These are phyloP conservation scores for Phlegmacium glaucopus DNA, from an alignment of 768 basidiomycete genomes.

Conservation along the genomic window DNA sequence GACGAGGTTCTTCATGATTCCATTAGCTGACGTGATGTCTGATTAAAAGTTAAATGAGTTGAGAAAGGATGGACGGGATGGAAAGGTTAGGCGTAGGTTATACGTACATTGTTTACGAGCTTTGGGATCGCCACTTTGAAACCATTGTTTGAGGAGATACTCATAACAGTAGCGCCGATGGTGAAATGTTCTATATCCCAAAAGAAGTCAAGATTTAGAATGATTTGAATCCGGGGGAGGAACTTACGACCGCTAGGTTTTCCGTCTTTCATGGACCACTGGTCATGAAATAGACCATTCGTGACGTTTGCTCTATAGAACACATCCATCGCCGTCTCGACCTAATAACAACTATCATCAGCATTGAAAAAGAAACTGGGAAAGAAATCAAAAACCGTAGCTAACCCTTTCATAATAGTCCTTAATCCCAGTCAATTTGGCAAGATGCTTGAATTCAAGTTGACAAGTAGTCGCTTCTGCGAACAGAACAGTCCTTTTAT, in stretches of 20 bases:
- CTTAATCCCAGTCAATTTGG: conserved; percentile 58
- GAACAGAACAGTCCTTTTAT: conserved; percentile 22
- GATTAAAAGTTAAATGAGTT: no score
- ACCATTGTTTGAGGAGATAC: conserved; percentile 64
- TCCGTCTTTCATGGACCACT: conserved; percentile 25
- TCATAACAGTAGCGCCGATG: conserved; percentile 59
- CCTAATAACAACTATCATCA: conserved; percentile 22
- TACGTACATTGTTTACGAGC: conserved; percentile 51
- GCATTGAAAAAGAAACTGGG: neutral
- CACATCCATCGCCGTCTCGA: conserved; percentile 34
- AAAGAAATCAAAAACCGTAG: conserved; percentile 3
- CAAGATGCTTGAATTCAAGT: conserved; percentile 76
- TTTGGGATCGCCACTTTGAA: conserved; percentile 47
- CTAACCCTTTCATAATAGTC: conserved; percentile 44
- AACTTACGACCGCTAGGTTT: conserved; percentile 23
- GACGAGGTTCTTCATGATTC: conserved; percentile 55
- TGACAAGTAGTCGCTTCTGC: conserved; percentile 52
- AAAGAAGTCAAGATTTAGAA: neutral
- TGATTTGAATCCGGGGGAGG: no score
- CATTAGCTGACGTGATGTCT: conserved; percentile 49
- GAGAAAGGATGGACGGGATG: no score
- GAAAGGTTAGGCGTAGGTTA: no score
- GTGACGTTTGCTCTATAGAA: conserved; percentile 27
- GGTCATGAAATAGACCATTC: conserved; percentile 33
- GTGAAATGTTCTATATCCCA: conserved; percentile 36